Percentiles rank a stretch among this genome's conserved stretches.
Conservation (phyloP, 306 rosid species). For the Cicer pinnatifidum region DNA sequence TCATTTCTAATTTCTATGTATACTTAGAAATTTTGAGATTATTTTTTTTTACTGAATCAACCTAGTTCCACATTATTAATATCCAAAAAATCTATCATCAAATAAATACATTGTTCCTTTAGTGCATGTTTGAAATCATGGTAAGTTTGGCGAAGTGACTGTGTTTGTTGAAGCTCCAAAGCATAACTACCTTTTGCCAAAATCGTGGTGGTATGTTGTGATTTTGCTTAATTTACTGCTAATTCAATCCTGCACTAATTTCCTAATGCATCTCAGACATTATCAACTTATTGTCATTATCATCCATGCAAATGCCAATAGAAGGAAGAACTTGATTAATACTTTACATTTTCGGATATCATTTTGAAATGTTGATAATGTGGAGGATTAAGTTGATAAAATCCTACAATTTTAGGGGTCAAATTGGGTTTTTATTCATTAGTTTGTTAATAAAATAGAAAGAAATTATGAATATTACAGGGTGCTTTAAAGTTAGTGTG, state of each 20-base stretch:
- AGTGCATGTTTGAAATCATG: too few species aligned
- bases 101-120: too few species aligned
- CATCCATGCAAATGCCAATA: background rate
- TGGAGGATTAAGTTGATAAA: background rate
- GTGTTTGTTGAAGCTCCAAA: too few species aligned
- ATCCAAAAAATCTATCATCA: too few species aligned
- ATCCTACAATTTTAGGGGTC: background rate
- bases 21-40: conserved; percentile 5
- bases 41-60: background rate
- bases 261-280: too few species aligned
- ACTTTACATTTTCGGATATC: background rate
- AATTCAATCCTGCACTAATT: too few species aligned
- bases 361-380: background rate
- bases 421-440: background rate
- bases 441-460: background rate
- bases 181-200: too few species aligned
- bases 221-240: too few species aligned
- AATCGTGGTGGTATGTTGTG: too few species aligned
- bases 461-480: background rate
- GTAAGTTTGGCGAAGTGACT: too few species aligned
- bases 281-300: too few species aligned
- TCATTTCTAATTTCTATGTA: background rate
- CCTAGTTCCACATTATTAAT: background rate
- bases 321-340: background rate
- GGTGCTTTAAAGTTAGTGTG: background rate